Percentiles rank a stretch among this genome's conserved stretches.
These are phyloP conservation scores for Anisodus acutangulus DNA, from an alignment of 257 asterid genomes.

Conservation along the genomic window DNA sequence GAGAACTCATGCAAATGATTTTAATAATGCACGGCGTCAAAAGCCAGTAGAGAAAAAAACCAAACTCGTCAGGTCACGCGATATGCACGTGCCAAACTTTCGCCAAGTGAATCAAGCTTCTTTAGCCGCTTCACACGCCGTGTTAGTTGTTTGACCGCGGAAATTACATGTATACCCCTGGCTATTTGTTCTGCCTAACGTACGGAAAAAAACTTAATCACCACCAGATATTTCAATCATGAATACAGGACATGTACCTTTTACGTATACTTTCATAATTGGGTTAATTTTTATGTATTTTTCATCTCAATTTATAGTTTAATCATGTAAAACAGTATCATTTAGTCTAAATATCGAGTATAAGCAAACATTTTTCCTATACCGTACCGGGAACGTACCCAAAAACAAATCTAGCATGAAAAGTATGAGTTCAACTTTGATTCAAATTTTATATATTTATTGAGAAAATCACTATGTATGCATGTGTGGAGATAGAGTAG, in stretches of 20 bases:
- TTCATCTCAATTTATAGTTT: too few species aligned
- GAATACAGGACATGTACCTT: background rate
- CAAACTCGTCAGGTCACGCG: background rate
- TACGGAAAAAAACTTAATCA: background rate
- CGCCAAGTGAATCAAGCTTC: slow-evolving; percentile 13
- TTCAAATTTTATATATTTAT: too few species aligned
- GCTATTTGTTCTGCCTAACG: background rate
- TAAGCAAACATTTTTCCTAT: too few species aligned
- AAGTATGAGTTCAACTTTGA: too few species aligned
- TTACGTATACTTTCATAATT: background rate
- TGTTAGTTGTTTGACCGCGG: background rate
- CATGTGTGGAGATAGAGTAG: too few species aligned
- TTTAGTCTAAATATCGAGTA: too few species aligned
- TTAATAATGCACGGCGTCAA: slow-evolving; percentile 8
- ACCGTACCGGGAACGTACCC: too few species aligned
- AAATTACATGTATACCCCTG: background rate
- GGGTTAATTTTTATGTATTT: background rate
- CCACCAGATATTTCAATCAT: background rate
- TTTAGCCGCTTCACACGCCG: slow-evolving; percentile 29
- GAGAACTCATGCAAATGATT: background rate
- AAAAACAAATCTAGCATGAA: too few species aligned
- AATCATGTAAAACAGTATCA: too few species aligned
- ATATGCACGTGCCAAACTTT: background rate
- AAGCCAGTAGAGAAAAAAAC: background rate
- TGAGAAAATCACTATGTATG: too few species aligned